phyloP scores from a whole-genome alignment of 805 yeast genomes.

The Myxozyma neglecta region DNA sequence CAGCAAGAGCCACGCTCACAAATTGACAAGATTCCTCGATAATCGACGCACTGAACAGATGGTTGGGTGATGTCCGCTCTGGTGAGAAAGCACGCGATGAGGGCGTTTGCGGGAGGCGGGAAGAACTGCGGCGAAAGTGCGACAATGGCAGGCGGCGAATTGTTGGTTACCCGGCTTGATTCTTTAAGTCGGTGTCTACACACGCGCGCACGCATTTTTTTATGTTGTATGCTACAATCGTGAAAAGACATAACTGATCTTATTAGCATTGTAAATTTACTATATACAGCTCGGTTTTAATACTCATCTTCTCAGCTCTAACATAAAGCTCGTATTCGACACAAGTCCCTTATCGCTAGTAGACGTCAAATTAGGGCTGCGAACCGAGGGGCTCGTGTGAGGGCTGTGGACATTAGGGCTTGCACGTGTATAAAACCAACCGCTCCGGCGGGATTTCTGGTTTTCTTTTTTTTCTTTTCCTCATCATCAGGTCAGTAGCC shows the following conservation, averaged over 20 bases:
- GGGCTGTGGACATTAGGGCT: slow-evolving; percentile 4
- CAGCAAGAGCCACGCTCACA: not conserved
- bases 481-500: slow-evolving; percentile 29
- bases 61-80: no score
- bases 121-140: not conserved
- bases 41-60: no score
- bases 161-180: not conserved
- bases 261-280: no score
- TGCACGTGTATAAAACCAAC: slow-evolving; percentile 3
- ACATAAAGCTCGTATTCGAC: not conserved
- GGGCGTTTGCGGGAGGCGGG: not conserved
- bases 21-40: no score
- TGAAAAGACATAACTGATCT: no score
- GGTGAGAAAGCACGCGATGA: not conserved
- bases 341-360: not conserved
- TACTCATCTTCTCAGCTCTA: not conserved
- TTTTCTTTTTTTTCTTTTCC: slow-evolving; percentile 20
- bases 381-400: not conserved
- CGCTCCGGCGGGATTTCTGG: not conserved
- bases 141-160: not conserved
- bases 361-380: not conserved
- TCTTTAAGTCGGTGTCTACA: no score
- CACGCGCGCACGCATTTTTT: no score
- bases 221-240: no score
- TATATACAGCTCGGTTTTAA: not conserved